phyloP scores from a whole-genome alignment of 2,329 filamentous ascomycete genomes.

The Zymoseptoria crescenta region DNA sequence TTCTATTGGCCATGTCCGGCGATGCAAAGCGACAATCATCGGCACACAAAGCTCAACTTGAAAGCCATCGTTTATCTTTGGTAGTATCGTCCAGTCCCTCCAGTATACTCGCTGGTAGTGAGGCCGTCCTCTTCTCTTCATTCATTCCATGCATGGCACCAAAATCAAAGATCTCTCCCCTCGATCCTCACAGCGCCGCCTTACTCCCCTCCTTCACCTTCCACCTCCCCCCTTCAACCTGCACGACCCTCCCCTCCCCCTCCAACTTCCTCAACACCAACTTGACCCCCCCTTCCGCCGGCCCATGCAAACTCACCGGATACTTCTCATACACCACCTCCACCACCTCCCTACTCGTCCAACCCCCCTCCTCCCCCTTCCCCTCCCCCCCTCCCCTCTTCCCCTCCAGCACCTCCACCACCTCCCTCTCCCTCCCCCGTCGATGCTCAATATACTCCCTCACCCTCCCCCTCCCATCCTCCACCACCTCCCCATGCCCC shows the following conservation, averaged over 20 bases:
- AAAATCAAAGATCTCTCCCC: no score
- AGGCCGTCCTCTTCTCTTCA: no score
- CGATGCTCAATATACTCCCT: constrained; percentile 78
- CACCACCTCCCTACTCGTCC: constrained; percentile 76
- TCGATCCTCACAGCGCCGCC: constrained; percentile 17
- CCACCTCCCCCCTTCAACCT: constrained; percentile 31
- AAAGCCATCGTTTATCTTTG: no score
- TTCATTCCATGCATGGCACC: no score
- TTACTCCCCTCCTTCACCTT: constrained; percentile 10
- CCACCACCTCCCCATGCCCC: constrained; percentile 74
- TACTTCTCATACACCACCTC: constrained; percentile 77
- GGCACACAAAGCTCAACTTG: no score
- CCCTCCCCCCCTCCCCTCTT: no score
- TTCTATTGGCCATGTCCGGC: no score
- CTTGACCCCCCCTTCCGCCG: constrained; percentile 67
- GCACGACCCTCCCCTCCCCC: constrained; percentile 59
- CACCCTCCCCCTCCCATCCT: constrained; percentile 64
- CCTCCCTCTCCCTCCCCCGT: constrained; percentile 68
- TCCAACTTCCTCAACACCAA: constrained; percentile 75
- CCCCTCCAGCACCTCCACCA: constrained; percentile 54
- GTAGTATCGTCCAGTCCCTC: no score
- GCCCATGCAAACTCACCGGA: constrained; percentile 63
- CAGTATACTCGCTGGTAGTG: no score
- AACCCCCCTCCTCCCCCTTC: constrained; percentile 32
- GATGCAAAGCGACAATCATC: no score